These are phyloP conservation scores for Trichosporon faecale DNA, from an alignment of 1,284 basidiomycete species.

Conservation along the genomic window DNA sequence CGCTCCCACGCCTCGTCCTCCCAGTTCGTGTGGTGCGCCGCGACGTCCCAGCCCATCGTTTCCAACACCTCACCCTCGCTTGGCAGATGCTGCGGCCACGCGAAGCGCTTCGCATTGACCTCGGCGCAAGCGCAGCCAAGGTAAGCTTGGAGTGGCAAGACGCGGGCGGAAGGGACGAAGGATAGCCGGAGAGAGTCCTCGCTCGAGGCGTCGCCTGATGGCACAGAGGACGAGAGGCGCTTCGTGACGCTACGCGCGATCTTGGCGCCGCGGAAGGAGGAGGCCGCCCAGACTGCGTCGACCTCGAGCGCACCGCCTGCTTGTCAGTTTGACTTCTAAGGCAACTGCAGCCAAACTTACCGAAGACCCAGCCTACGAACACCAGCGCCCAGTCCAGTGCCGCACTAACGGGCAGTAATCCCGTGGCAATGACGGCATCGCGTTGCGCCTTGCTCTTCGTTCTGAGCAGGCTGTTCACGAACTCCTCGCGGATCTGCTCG, in stretches of 20 bases:
- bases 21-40: constrained; percentile 25
- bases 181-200: constrained; percentile 13
- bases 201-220: not conserved
- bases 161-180: constrained; percentile 12
- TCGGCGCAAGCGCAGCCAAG: constrained; percentile 14
- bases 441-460: constrained; percentile 28
- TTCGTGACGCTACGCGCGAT: constrained; percentile 25
- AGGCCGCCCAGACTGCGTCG: constrained; percentile 26
- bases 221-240: constrained; percentile 19
- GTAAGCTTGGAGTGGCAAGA: constrained; percentile 14
- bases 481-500: constrained; percentile 23
- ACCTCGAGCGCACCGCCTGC: constrained; percentile 26
- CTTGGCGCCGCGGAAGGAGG: constrained; percentile 25
- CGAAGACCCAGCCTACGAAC: constrained; percentile 29
- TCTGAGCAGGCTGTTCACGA: constrained; percentile 25
- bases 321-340: not conserved
- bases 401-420: constrained; percentile 19
- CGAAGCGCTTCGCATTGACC: constrained; percentile 14
- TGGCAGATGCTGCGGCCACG: constrained; percentile 11
- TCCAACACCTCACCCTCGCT: constrained; percentile 18
- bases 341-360: constrained; percentile 7
- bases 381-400: constrained; percentile 26
- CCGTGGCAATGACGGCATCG: constrained; percentile 29
- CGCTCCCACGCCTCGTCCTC: constrained; percentile 30
- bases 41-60: constrained; percentile 24